Conservation (phyloP, 2,329 filamentous ascomycete genomes). For the Graphilbum ipis-grandicollis region DNA sequence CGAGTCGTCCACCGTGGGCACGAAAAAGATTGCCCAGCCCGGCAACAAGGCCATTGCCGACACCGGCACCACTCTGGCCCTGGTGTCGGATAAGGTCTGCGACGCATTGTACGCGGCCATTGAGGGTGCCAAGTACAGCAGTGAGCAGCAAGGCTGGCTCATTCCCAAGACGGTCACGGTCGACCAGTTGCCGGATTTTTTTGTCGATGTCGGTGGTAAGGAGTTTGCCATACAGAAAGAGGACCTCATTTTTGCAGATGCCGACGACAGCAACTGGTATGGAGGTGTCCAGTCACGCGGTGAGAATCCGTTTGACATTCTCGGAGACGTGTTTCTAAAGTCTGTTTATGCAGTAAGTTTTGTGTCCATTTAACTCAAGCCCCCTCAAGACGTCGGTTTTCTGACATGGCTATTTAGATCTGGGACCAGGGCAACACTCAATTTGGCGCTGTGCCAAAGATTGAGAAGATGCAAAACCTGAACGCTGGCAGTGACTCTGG, state of each 20-base stretch:
- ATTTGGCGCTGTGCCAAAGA: constrained; percentile 41
- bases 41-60: constrained; percentile 53
- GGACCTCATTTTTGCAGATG: constrained; percentile 40
- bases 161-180: constrained; percentile 36
- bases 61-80: constrained; percentile 51
- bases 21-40: constrained; percentile 27
- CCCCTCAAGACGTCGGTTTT: not conserved
- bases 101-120: constrained; percentile 47
- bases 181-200: constrained; percentile 40
- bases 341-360: constrained; percentile 42
- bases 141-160: constrained; percentile 41
- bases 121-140: constrained; percentile 39
- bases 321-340: constrained; percentile 48
- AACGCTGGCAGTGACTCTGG: constrained; percentile 6
- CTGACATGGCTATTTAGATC: constrained; percentile 22
- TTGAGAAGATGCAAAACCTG: constrained; percentile 19
- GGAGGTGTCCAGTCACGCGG: constrained; percentile 50
- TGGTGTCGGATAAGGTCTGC: constrained; percentile 44
- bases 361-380: not conserved
- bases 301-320: constrained; percentile 39
- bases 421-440: constrained; percentile 44
- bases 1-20: constrained; percentile 37
- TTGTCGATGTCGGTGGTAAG: constrained; percentile 44
- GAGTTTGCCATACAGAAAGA: constrained; percentile 45
- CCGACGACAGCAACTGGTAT: constrained; percentile 37